These are phyloP conservation scores for Nothophaeocryptopus gaeumannii DNA, from an alignment of 2,329 filamentous ascomycete genomes.

Conservation along the genomic window DNA sequence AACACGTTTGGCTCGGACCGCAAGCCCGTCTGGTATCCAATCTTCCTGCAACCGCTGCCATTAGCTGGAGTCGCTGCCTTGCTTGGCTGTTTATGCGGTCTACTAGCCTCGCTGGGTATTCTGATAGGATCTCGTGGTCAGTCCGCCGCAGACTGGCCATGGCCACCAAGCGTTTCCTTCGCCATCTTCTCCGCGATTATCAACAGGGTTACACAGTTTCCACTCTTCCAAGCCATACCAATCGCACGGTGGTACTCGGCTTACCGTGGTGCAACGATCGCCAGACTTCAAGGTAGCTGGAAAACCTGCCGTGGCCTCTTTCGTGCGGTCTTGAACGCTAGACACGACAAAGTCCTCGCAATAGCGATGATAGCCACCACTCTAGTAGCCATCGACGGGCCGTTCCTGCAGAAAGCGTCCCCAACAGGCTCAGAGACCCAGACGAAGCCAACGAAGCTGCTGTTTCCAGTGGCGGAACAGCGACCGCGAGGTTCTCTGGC, in stretches of 20 bases:
- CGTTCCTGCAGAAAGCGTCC: conserved; percentile 14
- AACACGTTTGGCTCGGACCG: no score
- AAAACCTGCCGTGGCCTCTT: conserved; percentile 10
- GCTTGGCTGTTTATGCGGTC: conserved; percentile 7
- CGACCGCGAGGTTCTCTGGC: conserved; percentile 14
- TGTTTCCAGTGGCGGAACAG: conserved; percentile 11
- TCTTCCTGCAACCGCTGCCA: conserved; percentile 4
- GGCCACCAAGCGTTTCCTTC: conserved; percentile 17
- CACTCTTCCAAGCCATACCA: conserved; percentile 8
- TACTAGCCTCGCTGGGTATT: conserved; percentile 17
- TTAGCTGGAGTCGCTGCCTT: conserved; percentile 12
- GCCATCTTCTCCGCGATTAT: conserved; percentile 17
- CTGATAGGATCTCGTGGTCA: conserved; percentile 13
- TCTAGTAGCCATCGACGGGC: conserved; percentile 10
- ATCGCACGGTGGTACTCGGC: conserved; percentile 16
- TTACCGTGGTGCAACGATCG: conserved; percentile 12
- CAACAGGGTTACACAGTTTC: conserved; percentile 9
- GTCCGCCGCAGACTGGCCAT: conserved; percentile 9
- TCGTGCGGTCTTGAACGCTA: conserved; percentile 2
- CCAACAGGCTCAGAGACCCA: conserved; percentile 5
- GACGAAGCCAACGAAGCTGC: conserved; percentile 1
- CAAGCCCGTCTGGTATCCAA: conserved; percentile 10
- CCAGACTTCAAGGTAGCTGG: conserved; percentile 11
- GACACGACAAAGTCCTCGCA: conserved; percentile 5
- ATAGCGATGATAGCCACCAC: conserved; percentile 7